Base-by-base conservation (phyloP, 1,284 basidiomycete genomes). In the Cystobasidiaceae sp. region DNA sequence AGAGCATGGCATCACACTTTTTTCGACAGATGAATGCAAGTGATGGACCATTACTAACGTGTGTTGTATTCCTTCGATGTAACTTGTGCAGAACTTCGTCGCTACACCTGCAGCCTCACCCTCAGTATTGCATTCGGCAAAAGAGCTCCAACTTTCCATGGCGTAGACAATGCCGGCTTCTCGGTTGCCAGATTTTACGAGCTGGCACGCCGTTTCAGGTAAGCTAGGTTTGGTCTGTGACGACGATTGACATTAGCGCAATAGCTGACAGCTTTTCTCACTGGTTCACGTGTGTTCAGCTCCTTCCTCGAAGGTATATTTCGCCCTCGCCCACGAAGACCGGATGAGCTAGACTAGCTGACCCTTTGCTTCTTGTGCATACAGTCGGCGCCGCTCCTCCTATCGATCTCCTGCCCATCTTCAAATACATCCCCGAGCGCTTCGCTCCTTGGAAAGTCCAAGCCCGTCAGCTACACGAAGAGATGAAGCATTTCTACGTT, bases 71-170 rank as follows among this genome's bases (percentile, higher is more conserved):
- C 37, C 11, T 39, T 39, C 11, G 37, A 13, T 48, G 45, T 25
- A 9, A 48, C 9, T 11, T 19, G 45, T 23, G 13, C 21, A 48
- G 59, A 62, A 30, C 39, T 65, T 56, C 9, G 41, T 25, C 54
- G 62, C 4, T 65, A 65, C 55, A 30, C 41, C 21, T 48, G 57
- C 54, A 23, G 19, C 15, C 27, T 65, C 8, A 60, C 62, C 0
- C 32, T 60, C 4, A n/a, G 30, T 4, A 44, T 65, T 21, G 39
- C 57, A n/a, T 59, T 41, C 27, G 62, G 62, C 23, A 65, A 65
- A 39, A 25, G 62, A 13, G 62, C 62, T n/a, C 57, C 62, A n/a
- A 59, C 62, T 17, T 65, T 44, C 25, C 19, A 43, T 19, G 54
- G 21, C 11, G 34, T 43, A 6, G 62, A 65, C 25, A 32, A 45